Conservation (phyloP, 768 basidiomycete species). For the Neoboletus subvelutipes region DNA sequence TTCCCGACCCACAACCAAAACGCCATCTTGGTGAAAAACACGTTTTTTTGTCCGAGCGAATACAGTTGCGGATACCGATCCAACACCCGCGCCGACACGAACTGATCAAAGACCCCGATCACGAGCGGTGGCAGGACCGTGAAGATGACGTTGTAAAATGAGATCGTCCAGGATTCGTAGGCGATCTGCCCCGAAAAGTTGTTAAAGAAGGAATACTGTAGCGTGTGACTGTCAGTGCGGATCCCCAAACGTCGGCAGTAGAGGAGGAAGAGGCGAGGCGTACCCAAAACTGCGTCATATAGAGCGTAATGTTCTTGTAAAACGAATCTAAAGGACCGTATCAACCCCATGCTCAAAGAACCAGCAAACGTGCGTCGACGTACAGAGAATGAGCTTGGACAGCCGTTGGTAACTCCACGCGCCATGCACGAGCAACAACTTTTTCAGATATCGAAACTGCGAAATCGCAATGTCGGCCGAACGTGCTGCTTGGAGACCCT, state of each 20-base stretch:
- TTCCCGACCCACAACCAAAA: constrained; percentile 94
- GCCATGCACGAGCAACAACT: constrained; percentile 93
- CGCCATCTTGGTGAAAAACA: constrained; percentile 85
- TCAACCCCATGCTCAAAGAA: constrained; percentile 11
- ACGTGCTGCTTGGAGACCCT: constrained; percentile 97
- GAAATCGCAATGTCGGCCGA: constrained; percentile 98
- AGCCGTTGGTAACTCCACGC: constrained; percentile 97
- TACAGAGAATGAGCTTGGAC: constrained; percentile 94
- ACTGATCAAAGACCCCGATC: constrained; percentile 97
- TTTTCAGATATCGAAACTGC: constrained; percentile 94
- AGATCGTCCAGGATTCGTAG: constrained; percentile 98
- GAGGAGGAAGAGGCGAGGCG: constrained; percentile 12
- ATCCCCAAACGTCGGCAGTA: neutral
- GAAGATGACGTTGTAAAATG: constrained; percentile 95
- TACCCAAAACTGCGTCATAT: constrained; percentile 99
- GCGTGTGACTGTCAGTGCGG: neutral
- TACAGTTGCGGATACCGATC: constrained; percentile 98
- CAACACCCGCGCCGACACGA: constrained; percentile 93
- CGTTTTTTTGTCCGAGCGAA: constrained; percentile 89
- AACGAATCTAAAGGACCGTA: constrained; percentile 69
- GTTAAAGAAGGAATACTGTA: constrained; percentile 98
- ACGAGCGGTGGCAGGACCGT: constrained; percentile 95
- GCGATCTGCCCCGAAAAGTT: constrained; percentile 99
- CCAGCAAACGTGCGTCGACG: constrained; percentile 30
- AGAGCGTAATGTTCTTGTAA: constrained; percentile 98